phyloP scores from a whole-genome alignment of 169 alveolate species.

The Miamiensis avidus region DNA sequence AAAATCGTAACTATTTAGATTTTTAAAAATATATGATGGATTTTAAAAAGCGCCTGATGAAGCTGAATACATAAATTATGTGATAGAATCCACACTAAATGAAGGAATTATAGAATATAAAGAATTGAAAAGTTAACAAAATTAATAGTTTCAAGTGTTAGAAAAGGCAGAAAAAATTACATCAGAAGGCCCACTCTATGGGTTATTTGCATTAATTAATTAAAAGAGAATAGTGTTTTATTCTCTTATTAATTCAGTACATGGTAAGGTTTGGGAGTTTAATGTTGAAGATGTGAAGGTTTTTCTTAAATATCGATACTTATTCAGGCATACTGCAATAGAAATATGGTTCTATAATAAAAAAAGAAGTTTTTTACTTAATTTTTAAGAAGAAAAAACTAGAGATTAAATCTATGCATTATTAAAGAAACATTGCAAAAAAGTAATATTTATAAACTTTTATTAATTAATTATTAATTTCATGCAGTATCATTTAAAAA shows the following conservation, averaged over 20 bases:
- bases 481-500: no score
- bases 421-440: conserved; percentile 5
- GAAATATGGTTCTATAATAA: conserved; percentile 45
- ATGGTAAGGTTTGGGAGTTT: conserved; percentile 17
- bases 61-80: conserved; percentile 18
- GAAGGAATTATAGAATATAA: conserved; percentile 28
- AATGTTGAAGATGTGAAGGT: conserved; percentile 26
- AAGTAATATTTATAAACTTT: conserved; percentile 7
- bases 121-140: conserved; percentile 13
- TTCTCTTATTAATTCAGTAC: conserved; percentile 41
- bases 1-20: conserved; percentile 24
- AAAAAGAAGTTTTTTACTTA: conserved; percentile 30
- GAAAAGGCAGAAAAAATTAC: conserved; percentile 36
- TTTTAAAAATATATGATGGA: conserved; percentile 35
- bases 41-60: conserved; percentile 33
- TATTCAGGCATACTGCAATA: conserved; percentile 29
- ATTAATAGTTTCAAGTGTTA: conserved; percentile 21
- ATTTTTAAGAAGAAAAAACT: conserved; percentile 21
- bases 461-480: no score
- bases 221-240: conserved; percentile 29
- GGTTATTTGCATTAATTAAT: conserved; percentile 19
- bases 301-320: conserved; percentile 37
- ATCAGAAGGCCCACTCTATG: conserved; percentile 46
- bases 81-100: conserved; percentile 8
- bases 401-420: conserved; percentile 9